Conservation (phyloP, 352 stramenopile species). For the Peronospora destructor region DNA sequence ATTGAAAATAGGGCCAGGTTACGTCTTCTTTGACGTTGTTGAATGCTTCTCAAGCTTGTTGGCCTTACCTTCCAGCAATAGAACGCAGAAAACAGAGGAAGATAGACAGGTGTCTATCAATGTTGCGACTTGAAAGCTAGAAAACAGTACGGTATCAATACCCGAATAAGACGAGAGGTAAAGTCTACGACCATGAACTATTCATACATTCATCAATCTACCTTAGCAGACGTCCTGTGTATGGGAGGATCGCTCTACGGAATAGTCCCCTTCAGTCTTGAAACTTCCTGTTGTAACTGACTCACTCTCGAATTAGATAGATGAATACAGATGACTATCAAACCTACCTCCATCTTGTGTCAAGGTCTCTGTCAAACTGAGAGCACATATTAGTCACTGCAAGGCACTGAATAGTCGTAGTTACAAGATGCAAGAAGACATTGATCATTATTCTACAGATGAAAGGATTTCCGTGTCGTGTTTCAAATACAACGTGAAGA, state of each 20-base stretch:
- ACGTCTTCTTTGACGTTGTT: slow-evolving; percentile 20
- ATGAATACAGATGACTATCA: not conserved
- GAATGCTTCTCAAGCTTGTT: slow-evolving; percentile 12
- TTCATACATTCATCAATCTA: slow-evolving; percentile 9
- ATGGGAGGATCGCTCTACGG: not conserved
- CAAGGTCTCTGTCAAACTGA: no score
- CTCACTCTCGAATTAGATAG: slow-evolving; percentile 10
- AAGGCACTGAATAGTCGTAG: not conserved
- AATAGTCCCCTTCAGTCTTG: not conserved
- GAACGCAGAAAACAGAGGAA: slow-evolving; percentile 22
- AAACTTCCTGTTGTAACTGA: not conserved
- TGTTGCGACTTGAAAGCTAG: slow-evolving; percentile 8
- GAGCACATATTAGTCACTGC: not conserved
- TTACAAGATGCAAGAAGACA: not conserved
- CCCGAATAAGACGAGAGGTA: slow-evolving; percentile 18
- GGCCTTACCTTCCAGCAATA: slow-evolving; percentile 25
- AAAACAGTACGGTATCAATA: not conserved
- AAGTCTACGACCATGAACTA: slow-evolving; percentile 8
- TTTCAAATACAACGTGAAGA: not conserved
- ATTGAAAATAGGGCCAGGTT: slow-evolving; percentile 28
- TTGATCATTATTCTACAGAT: slow-evolving; percentile 1
- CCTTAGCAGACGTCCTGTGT: slow-evolving; percentile 4
- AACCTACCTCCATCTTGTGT: not conserved
- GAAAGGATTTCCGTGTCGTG: slow-evolving; percentile 13
- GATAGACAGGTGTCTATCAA: slow-evolving; percentile 19